Conservation (phyloP, 106 monocot genomes). For the Hemerocallis citrina region DNA sequence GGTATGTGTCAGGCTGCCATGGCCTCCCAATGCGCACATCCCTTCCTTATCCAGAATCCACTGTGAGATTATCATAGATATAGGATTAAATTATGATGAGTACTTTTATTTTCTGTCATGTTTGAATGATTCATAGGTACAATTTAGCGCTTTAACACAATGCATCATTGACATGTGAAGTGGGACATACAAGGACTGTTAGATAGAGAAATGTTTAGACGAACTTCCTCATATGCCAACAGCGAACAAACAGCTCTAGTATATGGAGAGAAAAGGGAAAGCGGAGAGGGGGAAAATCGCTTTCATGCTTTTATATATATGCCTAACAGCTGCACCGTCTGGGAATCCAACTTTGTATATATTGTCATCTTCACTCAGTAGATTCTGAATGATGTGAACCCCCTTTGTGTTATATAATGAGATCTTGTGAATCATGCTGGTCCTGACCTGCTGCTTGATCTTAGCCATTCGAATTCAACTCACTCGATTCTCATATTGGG, state of each 20-base stretch:
- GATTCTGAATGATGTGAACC: conserved; percentile 5
- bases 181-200: background rate
- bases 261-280: background rate
- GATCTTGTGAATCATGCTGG: conserved; percentile 5
- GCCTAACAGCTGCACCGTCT: background rate
- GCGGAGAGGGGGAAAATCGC: background rate
- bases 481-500: background rate
- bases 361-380: background rate
- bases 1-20: background rate
- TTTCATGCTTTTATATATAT: conserved; percentile 7
- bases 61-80: background rate
- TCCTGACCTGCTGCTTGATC: background rate
- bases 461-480: background rate
- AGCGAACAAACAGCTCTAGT: background rate
- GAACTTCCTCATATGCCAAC: background rate
- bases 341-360: conserved; percentile 2
- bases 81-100: background rate
- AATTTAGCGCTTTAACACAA: background rate
- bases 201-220: background rate
- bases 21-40: background rate
- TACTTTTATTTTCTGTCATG: background rate
- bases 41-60: background rate
- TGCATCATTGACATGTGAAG: background rate
- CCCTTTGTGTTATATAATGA: background rate
- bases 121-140: background rate